Percentiles rank a stretch among this genome's conserved stretches.
These are phyloP conservation scores for Macrocybe gigantea DNA, from an alignment of 768 basidiomycete species.

Conservation along the genomic window DNA sequence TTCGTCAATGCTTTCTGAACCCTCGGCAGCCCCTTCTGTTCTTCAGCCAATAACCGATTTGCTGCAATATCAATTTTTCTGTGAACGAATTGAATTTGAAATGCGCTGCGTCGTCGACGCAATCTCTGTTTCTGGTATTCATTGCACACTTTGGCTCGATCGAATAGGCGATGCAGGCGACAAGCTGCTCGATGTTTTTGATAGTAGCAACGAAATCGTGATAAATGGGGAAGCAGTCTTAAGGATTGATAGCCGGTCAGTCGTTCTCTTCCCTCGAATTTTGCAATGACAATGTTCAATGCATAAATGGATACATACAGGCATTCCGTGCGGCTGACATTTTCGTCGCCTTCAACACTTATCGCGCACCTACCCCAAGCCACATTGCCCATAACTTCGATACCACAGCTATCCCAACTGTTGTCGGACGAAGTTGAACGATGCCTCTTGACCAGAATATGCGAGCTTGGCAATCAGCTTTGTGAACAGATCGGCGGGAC, in stretches of 20 bases:
- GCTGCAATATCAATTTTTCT: slow-evolving; percentile 76
- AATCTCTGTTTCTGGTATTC: slow-evolving; percentile 48
- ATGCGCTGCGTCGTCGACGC: slow-evolving; percentile 44
- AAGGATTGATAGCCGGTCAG: slow-evolving; percentile 63
- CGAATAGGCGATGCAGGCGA: slow-evolving; percentile 64
- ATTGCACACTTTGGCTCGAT: slow-evolving; percentile 51
- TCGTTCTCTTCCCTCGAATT: background rate
- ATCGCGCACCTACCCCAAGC: slow-evolving; percentile 80
- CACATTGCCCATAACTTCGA: slow-evolving; percentile 64
- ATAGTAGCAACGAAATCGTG: slow-evolving; percentile 29
- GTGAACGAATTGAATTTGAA: slow-evolving; percentile 53
- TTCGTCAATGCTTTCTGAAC: slow-evolving; percentile 10
- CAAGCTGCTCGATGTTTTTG: slow-evolving; percentile 46
- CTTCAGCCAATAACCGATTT: slow-evolving; percentile 75
- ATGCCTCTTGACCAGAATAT: slow-evolving; percentile 63
- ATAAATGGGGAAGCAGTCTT: slow-evolving; percentile 72
- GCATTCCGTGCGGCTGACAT: slow-evolving; percentile 71
- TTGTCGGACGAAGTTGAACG: slow-evolving; percentile 74
- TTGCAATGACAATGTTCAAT: background rate
- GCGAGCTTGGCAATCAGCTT: slow-evolving; percentile 54
- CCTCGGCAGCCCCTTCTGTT: slow-evolving; percentile 35
- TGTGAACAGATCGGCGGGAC: slow-evolving; percentile 53
- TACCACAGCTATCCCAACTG: slow-evolving; percentile 71
- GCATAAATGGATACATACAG: slow-evolving; percentile 24
- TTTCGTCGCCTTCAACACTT: slow-evolving; percentile 68